phyloP scores from a whole-genome alignment of 495 filamentous ascomycete species.

The Saxophila tyrrhenica region DNA sequence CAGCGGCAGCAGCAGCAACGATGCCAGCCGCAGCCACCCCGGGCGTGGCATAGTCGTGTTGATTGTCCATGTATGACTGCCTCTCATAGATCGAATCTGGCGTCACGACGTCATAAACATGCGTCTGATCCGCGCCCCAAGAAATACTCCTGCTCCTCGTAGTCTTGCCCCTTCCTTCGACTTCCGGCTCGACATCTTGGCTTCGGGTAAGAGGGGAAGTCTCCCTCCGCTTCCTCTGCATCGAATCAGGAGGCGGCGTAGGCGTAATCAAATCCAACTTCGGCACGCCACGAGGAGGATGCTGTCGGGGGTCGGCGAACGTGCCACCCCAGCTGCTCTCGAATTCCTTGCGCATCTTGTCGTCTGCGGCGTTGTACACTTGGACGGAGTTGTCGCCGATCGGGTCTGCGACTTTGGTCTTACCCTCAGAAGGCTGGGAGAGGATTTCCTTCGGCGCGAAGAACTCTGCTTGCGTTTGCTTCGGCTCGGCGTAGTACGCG shows the following conservation, averaged over 20 bases:
- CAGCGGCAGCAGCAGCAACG: not conserved
- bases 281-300: slow-evolving; percentile 26
- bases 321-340: not conserved
- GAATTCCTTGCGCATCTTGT: slow-evolving; percentile 1
- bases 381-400: slow-evolving; percentile 22
- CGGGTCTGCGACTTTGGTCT: slow-evolving; percentile 11
- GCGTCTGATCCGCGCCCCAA: slow-evolving; percentile 31
- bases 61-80: slow-evolving; percentile 9
- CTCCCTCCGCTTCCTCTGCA: not conserved
- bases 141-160: slow-evolving; percentile 21
- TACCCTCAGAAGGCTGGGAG: slow-evolving; percentile 6
- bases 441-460: slow-evolving; percentile 19
- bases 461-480: slow-evolving; percentile 20
- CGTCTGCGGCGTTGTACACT: slow-evolving; percentile 20
- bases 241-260: slow-evolving; percentile 22
- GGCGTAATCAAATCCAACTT: slow-evolving; percentile 28
- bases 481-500: slow-evolving; percentile 8
- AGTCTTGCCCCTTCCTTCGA: not conserved
- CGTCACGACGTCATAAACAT: slow-evolving; percentile 27
- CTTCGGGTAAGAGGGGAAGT: slow-evolving; percentile 15
- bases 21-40: not conserved
- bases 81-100: slow-evolving; percentile 27
- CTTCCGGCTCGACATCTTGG: not conserved
- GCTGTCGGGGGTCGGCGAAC: not conserved
- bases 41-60: not conserved